These are phyloP conservation scores for Pugionium cornutum DNA, from an alignment of 345 rosid species.

Conservation along the genomic window DNA sequence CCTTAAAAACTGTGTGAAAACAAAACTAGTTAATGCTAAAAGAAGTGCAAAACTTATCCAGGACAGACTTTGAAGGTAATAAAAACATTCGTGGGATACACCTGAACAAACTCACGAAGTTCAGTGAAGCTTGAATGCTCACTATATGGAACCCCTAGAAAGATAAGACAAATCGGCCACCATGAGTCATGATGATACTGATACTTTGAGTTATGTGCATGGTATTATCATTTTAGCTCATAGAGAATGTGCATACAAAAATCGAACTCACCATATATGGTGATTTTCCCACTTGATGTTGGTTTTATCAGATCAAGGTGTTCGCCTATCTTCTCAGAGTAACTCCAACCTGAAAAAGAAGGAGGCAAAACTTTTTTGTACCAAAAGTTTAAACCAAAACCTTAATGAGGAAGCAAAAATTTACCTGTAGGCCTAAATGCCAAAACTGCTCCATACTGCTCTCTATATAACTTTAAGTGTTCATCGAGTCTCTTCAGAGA, in stretches of 20 bases:
- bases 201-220: conserved; percentile 1
- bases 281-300: conserved; percentile 54
- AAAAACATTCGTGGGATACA: conserved; percentile 26
- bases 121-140: conserved; percentile 87
- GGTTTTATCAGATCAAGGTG: conserved; percentile 69
- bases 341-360: conserved; percentile 67
- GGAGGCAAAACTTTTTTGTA: background rate
- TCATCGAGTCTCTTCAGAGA: conserved; percentile 48
- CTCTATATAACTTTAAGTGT: conserved; percentile 51
- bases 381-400: background rate
- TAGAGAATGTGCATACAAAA: conserved; percentile 4
- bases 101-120: conserved; percentile 74
- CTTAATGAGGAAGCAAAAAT: background rate
- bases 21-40: conserved; percentile 12
- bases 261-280: conserved; percentile 65
- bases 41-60: background rate
- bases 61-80: conserved; percentile 13
- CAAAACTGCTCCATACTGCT: conserved; percentile 56
- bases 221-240: conserved; percentile 9
- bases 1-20: conserved; percentile 53
- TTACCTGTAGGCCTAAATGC: conserved; percentile 85
- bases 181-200: background rate
- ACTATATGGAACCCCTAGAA: conserved; percentile 76
- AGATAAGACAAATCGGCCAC: background rate
- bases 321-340: conserved; percentile 58